Evolutionary conservation across 2,329 filamentous ascomycete species (phyloP).

Genomic region (Colletotrichum sansevieriae): DNA sequence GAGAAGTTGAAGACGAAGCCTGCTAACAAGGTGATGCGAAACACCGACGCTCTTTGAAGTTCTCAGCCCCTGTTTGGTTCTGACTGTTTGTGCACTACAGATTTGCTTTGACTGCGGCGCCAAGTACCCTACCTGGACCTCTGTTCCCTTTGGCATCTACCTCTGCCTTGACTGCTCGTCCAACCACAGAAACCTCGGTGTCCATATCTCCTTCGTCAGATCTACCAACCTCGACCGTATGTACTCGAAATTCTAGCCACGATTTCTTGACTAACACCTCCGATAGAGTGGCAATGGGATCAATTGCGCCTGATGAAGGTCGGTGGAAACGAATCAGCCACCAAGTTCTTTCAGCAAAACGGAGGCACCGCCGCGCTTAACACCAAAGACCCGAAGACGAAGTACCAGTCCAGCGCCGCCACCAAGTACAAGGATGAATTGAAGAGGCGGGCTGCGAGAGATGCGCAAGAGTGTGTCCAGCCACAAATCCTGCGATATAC

Average conservation of each 20-base stretch:
- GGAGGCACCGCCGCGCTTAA: constrained; percentile 93
- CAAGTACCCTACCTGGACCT: constrained; percentile 99
- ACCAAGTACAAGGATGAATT: constrained; percentile 98
- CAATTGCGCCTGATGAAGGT: constrained; percentile 98
- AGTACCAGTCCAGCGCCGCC: constrained; percentile 94
- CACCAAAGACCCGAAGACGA: constrained; percentile 96
- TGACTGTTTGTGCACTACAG: constrained; percentile 58
- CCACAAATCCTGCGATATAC: neutral
- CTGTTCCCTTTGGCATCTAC: constrained; percentile 96
- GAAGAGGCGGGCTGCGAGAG: constrained; percentile 84
- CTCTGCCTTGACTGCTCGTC: constrained; percentile 98
- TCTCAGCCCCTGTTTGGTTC: constrained; percentile 42
- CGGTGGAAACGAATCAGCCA: constrained; percentile 96
- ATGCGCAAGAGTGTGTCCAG: constrained; percentile 80
- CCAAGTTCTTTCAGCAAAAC: constrained; percentile 98
- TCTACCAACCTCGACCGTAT: constrained; percentile 98
- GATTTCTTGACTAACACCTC: constrained; percentile 14
- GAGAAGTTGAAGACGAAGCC: constrained; percentile 95
- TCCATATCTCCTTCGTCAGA: constrained; percentile 98
- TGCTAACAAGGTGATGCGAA: constrained; percentile 84
- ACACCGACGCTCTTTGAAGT: constrained; percentile 2
- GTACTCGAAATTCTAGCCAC: constrained; percentile 52
- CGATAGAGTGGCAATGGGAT: constrained; percentile 95
- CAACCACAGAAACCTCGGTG: constrained; percentile 96
- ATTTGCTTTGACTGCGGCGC: constrained; percentile 98